Conservation (phyloP, 164 flowering plant genomes). For the Echeveria elegans region DNA sequence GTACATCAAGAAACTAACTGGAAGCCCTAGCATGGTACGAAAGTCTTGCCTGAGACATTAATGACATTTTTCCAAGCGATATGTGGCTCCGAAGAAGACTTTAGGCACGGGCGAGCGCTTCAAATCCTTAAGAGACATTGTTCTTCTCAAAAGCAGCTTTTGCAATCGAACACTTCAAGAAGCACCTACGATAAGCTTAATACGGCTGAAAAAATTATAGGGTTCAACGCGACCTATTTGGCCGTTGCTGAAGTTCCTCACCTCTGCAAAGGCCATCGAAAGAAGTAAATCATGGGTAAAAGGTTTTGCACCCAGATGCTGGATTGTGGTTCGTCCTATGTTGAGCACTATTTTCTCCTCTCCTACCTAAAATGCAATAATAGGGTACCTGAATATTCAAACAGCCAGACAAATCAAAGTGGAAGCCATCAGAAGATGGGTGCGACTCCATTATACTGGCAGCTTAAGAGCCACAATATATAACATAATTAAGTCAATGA, state of each 20-base stretch:
- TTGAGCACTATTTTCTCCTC: slow-evolving; percentile 76
- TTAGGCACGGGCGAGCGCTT: slow-evolving; percentile 97
- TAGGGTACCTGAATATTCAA: slow-evolving; percentile 6
- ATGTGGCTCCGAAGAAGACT: slow-evolving; percentile 69
- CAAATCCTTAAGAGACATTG: slow-evolving; percentile 84
- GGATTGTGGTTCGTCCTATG: slow-evolving; percentile 63
- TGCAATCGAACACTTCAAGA: slow-evolving; percentile 95
- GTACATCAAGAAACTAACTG: background rate
- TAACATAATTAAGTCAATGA: background rate
- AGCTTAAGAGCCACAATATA: background rate
- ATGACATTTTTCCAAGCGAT: slow-evolving; percentile 60
- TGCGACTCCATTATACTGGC: background rate
- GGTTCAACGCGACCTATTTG: slow-evolving; percentile 11
- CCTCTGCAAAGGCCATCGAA: slow-evolving; percentile 96
- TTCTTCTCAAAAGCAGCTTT: slow-evolving; percentile 75
- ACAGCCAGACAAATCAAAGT: background rate
- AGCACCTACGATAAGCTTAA: slow-evolving; percentile 54
- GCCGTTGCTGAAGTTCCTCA: slow-evolving; percentile 28
- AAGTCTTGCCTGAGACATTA: slow-evolving; percentile 62
- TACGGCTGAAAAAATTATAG: slow-evolving; percentile 38
- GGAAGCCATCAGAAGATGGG: background rate
- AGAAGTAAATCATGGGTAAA: slow-evolving; percentile 75
- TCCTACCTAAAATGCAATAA: slow-evolving; percentile 55
- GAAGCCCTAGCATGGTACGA: background rate
- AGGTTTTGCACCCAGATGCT: slow-evolving; percentile 65